Evolutionary conservation across 148 eudicot genomes (phyloP), one percentile per base, ranked within the genome.

Genomic region (Dianthus caryophyllus): DNA sequence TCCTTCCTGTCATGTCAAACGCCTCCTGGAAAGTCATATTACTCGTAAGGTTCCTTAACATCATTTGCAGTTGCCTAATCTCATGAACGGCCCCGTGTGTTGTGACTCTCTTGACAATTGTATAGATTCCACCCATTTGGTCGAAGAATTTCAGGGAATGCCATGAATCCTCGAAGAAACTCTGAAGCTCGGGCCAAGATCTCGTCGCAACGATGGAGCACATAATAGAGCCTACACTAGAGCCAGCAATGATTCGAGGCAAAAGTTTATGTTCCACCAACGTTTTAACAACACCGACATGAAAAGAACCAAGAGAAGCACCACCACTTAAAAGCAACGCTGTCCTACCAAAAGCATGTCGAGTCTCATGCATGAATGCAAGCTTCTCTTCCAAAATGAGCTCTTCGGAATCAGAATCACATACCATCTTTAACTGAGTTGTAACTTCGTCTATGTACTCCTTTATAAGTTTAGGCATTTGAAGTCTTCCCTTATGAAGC

Each of bases 291-390:
- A 95, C 97, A 25, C 97, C 97, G 0, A 90, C 83, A 64, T 95
- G 96, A 59, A 95, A 95, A 58, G 97, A 79, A 27, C 97, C 99
- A 36, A 95, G 84, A 21, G 97, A 90, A 60, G 99, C 99, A 24
- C 99, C 99, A 17, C 99, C 97, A 54, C 99, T 90, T 48, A 95
- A 65, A 72, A 95, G 93, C 85, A 95, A 84, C 75, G 99, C 97
- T 0, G 99, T 95, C 67, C 99, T 84, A 25, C 99, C 97, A 81
- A 95, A 95, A n/a, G 89, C 96, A 78, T 90, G 97, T 75, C 97
- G 81, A 44, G 97, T 95, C 74, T 95, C 96, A 46, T 90, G 96
- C 96, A 95, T 90, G 73, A 95, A 90, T 24, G 96, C 90, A 64
- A 95, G 97, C 80, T 90, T 95, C 81, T 95, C 99, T 71, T 95